Evolutionary conservation across 2,329 filamentous ascomycete genomes (phyloP).

Genomic region (Microsporum audouinii): DNA sequence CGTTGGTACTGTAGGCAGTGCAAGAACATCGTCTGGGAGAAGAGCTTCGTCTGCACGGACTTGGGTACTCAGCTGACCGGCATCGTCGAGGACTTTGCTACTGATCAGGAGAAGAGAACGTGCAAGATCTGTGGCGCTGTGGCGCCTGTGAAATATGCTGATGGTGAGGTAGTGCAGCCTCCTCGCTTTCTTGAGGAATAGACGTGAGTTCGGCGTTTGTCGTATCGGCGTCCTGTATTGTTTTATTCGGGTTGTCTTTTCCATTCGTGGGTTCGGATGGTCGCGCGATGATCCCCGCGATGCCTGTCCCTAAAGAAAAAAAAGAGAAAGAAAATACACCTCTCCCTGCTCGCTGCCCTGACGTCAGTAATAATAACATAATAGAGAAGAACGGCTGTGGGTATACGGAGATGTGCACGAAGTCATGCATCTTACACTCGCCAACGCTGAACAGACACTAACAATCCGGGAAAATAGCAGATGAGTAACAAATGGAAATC

Average conservation of each 20-base stretch:
- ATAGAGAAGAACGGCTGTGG: no score
- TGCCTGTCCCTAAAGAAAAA: no score
- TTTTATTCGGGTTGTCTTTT: not conserved
- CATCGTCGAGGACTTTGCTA: slow-evolving; percentile 72
- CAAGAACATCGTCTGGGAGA: slow-evolving; percentile 66
- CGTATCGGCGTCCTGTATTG: not conserved
- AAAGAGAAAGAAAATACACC: no score
- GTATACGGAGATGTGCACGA: no score
- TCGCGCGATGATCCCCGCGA: no score
- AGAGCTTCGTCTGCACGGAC: slow-evolving; percentile 76
- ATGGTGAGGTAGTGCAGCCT: slow-evolving; percentile 35
- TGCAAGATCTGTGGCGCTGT: slow-evolving; percentile 67
- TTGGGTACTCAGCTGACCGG: slow-evolving; percentile 89
- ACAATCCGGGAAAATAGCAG: no score
- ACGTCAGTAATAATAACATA: no score
- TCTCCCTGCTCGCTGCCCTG: no score
- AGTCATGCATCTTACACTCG: no score
- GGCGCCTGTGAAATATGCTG: slow-evolving; percentile 44
- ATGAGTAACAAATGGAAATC: not conserved
- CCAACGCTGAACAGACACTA: no score
- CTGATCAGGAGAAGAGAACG: slow-evolving; percentile 55
- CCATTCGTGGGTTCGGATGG: no score
- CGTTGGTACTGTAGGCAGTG: slow-evolving; percentile 81
- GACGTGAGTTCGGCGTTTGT: not conserved
- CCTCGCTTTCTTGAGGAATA: slow-evolving; percentile 21